Evolutionary conservation across 768 basidiomycete species (phyloP), one percentile per base, ranked within the genome.

Genomic region (Mycena maculata): DNA sequence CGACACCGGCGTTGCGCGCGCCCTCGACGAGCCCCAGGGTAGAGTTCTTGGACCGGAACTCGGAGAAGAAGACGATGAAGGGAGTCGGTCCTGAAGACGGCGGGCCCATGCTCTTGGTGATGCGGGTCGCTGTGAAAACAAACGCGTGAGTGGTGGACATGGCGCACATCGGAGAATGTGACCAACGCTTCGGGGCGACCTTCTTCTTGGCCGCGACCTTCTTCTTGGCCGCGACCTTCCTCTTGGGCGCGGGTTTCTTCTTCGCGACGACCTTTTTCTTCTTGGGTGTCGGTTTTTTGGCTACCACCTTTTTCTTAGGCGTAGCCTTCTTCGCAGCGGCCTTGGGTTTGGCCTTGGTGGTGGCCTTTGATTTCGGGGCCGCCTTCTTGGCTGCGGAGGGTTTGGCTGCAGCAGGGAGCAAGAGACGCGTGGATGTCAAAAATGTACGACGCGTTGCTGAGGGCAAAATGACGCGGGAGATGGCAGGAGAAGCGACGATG

Each of bases 241-340:
- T 64, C 28, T 63, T 63, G 27, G 62, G 62, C 31, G 63, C 63
- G 38, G 39, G n/a, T 41, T 61, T 61, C 49, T 59, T 45, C 55
- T 47, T 63, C 41, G 42, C 41, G n/a, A 8, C 52, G n/a, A 16
- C 28, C 36, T 60, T 60, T 33, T 60, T 57, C 41, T 57, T 57
- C 15, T 38, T 13, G 8, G 55, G 38, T 16, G 55, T 8, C 15
- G 33, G 8, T 36, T 36, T 36, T 13, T 36, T 36, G 33, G 8
- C 13, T 36, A 13, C 33, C 6, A 13, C 8, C 13, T 36, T 36
- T 36, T 57, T 59, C 45, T 47, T 57, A 20, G 39, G 2, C 8
- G 49, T n/a, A 11, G 42, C 18, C 11, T 45, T 54, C 52, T 62
- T 63, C 2, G 61, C 22, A 0, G 61, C 30, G 10, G 41, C 22